phyloP scores from a whole-genome alignment of 1,284 basidiomycete genomes.

The Sphaerobolus stellatus region DNA sequence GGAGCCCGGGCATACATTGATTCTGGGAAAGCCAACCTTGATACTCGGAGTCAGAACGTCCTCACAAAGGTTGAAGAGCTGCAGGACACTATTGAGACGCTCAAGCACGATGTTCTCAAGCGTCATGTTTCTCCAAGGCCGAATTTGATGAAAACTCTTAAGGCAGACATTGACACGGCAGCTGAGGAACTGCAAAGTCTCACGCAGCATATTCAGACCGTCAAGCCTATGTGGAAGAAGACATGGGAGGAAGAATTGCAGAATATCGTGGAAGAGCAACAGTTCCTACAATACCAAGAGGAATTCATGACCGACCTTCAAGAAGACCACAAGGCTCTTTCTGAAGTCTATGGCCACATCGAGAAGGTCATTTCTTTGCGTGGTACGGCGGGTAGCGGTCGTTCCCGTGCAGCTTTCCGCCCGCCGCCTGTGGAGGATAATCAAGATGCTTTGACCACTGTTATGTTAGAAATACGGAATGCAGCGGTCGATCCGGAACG shows the following conservation, averaged over 20 bases:
- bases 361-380: constrained; percentile 85
- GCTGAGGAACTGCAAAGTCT: constrained; percentile 75
- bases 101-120: constrained; percentile 91
- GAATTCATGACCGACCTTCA: constrained; percentile 86
- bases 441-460: constrained; percentile 59
- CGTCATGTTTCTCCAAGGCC: constrained; percentile 85
- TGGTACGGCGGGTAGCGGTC: constrained; percentile 43
- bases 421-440: constrained; percentile 62
- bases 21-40: constrained; percentile 88
- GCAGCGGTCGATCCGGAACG: constrained; percentile 79
- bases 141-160: constrained; percentile 69
- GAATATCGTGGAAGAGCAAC: constrained; percentile 97
- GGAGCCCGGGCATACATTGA: constrained; percentile 89
- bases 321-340: constrained; percentile 88
- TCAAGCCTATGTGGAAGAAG: constrained; percentile 98
- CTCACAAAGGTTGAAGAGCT: constrained; percentile 93
- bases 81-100: constrained; percentile 87
- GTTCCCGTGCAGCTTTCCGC: constrained; percentile 47
- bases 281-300: constrained; percentile 89
- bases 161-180: constrained; percentile 72
- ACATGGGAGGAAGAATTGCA: constrained; percentile 97
- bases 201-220: constrained; percentile 81
- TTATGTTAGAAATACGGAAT: constrained; percentile 85
- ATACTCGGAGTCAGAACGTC: constrained; percentile 84
- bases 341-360: constrained; percentile 83